Evolutionary conservation across 768 basidiomycete genomes (phyloP).

Genomic region (Candolleomyces aberdarensis): DNA sequence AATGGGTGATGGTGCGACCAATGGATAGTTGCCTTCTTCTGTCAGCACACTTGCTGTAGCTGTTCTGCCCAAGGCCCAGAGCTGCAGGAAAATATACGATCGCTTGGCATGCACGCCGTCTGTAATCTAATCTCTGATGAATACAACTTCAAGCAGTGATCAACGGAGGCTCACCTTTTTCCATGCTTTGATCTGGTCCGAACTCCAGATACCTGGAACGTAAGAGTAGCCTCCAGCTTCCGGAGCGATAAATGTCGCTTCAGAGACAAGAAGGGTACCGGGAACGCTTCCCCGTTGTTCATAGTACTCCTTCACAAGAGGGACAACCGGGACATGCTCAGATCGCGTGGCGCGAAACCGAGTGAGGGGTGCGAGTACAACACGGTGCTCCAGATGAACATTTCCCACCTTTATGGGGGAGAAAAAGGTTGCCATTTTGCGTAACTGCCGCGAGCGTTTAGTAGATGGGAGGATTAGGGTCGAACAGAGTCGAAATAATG

Average conservation of each 20-base stretch:
- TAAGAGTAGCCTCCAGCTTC: slow-evolving; percentile 27
- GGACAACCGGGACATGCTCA: slow-evolving; percentile 33
- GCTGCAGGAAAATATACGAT: slow-evolving; percentile 41
- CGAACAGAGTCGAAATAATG: too few relatives aligned
- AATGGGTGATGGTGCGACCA: slow-evolving; percentile 29
- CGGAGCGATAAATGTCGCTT: slow-evolving; percentile 52
- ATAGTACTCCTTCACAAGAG: slow-evolving; percentile 42
- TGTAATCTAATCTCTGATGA: slow-evolving; percentile 26
- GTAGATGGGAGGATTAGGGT: too few relatives aligned
- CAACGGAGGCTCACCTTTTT: slow-evolving; percentile 36
- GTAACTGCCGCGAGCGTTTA: too few relatives aligned
- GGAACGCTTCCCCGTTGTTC: slow-evolving; percentile 42
- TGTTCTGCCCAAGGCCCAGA: slow-evolving; percentile 40
- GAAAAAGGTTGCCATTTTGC: slow-evolving; percentile 27
- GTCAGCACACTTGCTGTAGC: slow-evolving; percentile 31
- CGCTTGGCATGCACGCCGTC: slow-evolving; percentile 43
- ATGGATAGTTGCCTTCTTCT: slow-evolving; percentile 28
- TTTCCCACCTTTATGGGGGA: slow-evolving; percentile 44
- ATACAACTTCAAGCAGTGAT: not conserved
- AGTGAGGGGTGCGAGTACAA: slow-evolving; percentile 55
- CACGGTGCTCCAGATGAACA: slow-evolving; percentile 42
- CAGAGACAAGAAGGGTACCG: slow-evolving; percentile 56
- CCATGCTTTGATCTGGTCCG: slow-evolving; percentile 51
- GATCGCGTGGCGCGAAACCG: slow-evolving; percentile 33
- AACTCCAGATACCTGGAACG: slow-evolving; percentile 48